phyloP scores from a whole-genome alignment of 768 basidiomycete species.

The Phaeotremella skinneri region DNA sequence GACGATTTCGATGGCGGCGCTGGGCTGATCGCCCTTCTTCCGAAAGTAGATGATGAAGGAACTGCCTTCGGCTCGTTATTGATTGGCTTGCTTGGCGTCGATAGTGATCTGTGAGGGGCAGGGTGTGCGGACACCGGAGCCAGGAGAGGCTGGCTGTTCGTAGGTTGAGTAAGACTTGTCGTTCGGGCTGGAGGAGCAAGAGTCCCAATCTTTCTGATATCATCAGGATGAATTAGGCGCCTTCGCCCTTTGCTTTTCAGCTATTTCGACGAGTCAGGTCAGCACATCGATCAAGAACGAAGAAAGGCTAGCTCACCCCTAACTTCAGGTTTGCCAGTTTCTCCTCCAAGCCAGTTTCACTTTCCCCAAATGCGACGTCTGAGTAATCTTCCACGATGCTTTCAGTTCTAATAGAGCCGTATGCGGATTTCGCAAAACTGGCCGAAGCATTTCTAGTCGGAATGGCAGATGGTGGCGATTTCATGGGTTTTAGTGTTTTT shows the following conservation, averaged over 20 bases:
- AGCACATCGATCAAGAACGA: not conserved
- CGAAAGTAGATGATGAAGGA: not conserved
- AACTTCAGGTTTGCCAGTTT: slow-evolving; percentile 79
- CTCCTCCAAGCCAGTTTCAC: slow-evolving; percentile 65
- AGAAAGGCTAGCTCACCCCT: slow-evolving; percentile 52
- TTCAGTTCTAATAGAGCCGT: not conserved
- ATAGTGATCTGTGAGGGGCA: slow-evolving; percentile 10
- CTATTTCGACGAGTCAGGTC: slow-evolving; percentile 11
- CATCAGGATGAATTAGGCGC: slow-evolving; percentile 43
- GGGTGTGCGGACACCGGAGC: not conserved
- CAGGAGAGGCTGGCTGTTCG: not conserved
- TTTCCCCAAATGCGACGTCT: slow-evolving; percentile 77
- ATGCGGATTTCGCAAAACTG: not conserved
- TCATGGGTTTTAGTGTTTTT: slow-evolving; percentile 43
- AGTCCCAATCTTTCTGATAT: slow-evolving; percentile 29
- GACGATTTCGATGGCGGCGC: slow-evolving; percentile 22
- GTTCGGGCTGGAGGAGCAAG: slow-evolving; percentile 5
- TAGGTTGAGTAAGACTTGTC: not conserved
- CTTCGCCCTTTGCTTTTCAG: slow-evolving; percentile 28
- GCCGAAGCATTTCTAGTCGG: slow-evolving; percentile 8
- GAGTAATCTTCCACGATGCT: slow-evolving; percentile 79
- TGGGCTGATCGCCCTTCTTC: slow-evolving; percentile 2
- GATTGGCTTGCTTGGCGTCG: slow-evolving; percentile 12
- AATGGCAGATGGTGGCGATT: slow-evolving; percentile 20
- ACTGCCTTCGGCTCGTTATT: not conserved